These are phyloP conservation scores for Boletus fagicola DNA, from an alignment of 768 basidiomycete genomes.

Conservation along the genomic window DNA sequence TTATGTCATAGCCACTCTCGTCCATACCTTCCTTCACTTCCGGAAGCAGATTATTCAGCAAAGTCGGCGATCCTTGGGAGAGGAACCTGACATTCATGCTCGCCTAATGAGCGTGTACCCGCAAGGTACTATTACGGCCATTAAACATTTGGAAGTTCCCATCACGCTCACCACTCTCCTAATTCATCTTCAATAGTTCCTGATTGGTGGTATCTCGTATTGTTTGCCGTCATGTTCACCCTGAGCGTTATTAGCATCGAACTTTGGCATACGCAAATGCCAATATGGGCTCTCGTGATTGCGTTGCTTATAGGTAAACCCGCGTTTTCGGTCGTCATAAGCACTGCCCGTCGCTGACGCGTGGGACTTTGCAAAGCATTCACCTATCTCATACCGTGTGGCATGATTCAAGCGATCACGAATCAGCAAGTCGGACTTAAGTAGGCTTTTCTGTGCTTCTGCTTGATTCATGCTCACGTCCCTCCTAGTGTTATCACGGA, in stretches of 20 bases:
- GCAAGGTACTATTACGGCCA: conserved; percentile 30
- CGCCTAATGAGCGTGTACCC: conserved; percentile 75
- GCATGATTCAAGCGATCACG: conserved; percentile 69
- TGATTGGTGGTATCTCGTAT: conserved; percentile 77
- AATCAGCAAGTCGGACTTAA: conserved; percentile 76
- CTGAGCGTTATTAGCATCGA: conserved; percentile 70
- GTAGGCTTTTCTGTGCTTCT: conserved; percentile 19
- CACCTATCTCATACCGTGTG: conserved; percentile 50
- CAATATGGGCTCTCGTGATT: conserved; percentile 66
- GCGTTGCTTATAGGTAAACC: conserved; percentile 52
- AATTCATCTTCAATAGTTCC: conserved; percentile 48
- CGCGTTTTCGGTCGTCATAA: neutral
- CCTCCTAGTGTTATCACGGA: conserved; percentile 64
- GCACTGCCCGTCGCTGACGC: neutral
- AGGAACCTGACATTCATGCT: conserved; percentile 84
- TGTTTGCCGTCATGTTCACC: conserved; percentile 70
- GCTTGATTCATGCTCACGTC: neutral
- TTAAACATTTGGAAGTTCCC: neutral
- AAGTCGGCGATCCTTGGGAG: conserved; percentile 63
- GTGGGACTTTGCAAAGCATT: conserved; percentile 29
- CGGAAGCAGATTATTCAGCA: conserved; percentile 78
- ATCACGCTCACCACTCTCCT: neutral
- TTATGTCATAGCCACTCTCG: conserved; percentile 23
- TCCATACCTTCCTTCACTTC: conserved; percentile 55
- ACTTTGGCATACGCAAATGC: conserved; percentile 70